Base-by-base conservation (phyloP, 148 eudicot species). In the Beta vulgaris region DNA sequence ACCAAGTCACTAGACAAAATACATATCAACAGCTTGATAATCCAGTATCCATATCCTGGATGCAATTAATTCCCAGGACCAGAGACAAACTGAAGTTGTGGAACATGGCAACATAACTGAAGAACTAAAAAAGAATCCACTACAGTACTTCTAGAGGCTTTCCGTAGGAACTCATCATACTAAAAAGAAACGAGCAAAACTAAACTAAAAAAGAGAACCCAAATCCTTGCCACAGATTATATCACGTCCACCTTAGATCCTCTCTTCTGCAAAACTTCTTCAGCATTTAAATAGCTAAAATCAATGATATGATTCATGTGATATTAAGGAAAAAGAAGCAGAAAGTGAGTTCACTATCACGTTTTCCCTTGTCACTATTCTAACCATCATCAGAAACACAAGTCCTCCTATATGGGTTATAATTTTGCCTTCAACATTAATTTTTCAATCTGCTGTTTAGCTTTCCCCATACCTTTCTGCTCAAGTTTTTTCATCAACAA, bases 391-490 rank as follows among this genome's bases (percentile, higher is more conserved):
- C 31, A 0, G 46, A 34, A 46, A 71, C 39, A 37, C 15, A 40
- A 57, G 48, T 36, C 66, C 58, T 63, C 31, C 62, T 69, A 39
- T 16, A 26, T 40, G 44, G 76, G 55, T 43, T 31, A n/a, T 15
- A 29, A 29, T 71, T 76, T 81, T 60, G 86, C 89, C 53, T 49
- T 76, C 28, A 32, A 73, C 85, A 87, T 85, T 84, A 88, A 35
- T 28, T 85, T 78, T 60, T 83, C 87, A 70, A 93, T 80, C 58
- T 40, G 79, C 54, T 75, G 78, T 88, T 83, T 93, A 19, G 86
- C 95, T 68, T 79, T 86, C 11, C 3, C 55, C 93, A 90, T 82
- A 28, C 88, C 90, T 74, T 85, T 85, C 78, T 79, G 75, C 72
- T 88, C 91, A 35, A 91, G 91, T 57, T 84, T 83, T 69, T 85